These are phyloP conservation scores for Ceratobasidium sp. DNA, from an alignment of 1,284 basidiomycete genomes.

Conservation along the genomic window DNA sequence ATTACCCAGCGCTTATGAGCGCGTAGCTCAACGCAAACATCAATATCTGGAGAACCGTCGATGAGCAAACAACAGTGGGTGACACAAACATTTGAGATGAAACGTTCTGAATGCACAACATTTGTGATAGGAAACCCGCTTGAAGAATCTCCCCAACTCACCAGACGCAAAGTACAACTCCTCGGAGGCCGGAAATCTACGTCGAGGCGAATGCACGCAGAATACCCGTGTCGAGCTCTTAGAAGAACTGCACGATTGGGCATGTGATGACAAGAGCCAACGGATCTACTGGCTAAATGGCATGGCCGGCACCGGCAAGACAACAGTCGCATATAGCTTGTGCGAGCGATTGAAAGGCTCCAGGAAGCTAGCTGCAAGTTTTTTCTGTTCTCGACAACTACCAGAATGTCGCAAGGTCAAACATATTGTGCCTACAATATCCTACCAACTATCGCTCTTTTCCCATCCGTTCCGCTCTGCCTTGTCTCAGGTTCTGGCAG, in stretches of 20 bases:
- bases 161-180: constrained; percentile 16
- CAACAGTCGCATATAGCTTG: not conserved
- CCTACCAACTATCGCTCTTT: not conserved
- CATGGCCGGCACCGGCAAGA: too few relatives aligned
- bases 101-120: not conserved
- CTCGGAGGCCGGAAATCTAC: not conserved
- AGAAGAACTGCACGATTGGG: not conserved
- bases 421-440: not conserved
- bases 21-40: constrained; percentile 9
- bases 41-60: constrained; percentile 7
- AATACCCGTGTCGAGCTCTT: constrained; percentile 8
- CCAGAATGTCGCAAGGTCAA: constrained; percentile 4
- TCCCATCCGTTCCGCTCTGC: not conserved
- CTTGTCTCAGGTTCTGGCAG: not conserved
- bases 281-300: constrained; percentile 22
- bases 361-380: not conserved
- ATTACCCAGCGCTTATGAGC: not conserved
- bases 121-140: not conserved
- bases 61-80: constrained; percentile 14
- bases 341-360: not conserved
- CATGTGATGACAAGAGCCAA: not conserved
- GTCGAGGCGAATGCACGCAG: not conserved
- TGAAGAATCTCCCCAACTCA: not conserved
- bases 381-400: constrained; percentile 16
- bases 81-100: too few relatives aligned